Conservation (phyloP, 371 early-diverging fungal species). For the Gilbertella persicaria region DNA sequence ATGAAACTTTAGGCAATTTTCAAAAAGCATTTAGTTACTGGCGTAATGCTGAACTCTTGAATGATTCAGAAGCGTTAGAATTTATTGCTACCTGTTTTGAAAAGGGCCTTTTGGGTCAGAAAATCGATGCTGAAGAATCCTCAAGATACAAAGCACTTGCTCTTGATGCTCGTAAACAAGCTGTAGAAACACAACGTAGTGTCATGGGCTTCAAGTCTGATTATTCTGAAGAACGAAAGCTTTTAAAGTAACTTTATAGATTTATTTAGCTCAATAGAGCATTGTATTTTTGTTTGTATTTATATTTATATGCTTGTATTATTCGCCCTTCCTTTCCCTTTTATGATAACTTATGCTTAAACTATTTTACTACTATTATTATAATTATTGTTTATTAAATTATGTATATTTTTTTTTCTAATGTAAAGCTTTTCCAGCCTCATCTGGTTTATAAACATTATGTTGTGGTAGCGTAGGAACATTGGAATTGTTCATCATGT, state of each 20-base stretch:
- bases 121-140: constrained; percentile 7
- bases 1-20: constrained; percentile 4
- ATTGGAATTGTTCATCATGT: constrained; percentile 9
- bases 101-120: constrained; percentile 16
- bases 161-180: constrained; percentile 21
- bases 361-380: constrained; percentile 2
- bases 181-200: constrained; percentile 23
- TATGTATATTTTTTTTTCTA: neutral
- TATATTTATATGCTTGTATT: neutral
- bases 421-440: constrained; percentile 1
- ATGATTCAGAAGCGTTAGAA: constrained; percentile 26
- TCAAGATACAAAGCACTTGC: constrained; percentile 6
- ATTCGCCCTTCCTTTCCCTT: neutral
- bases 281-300: too few species aligned
- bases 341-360: neutral
- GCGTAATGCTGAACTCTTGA: constrained; percentile 7
- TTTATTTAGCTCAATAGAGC: too few species aligned
- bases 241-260: too few species aligned
- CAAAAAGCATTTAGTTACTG: constrained; percentile 14
- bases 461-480: constrained; percentile 10
- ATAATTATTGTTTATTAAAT: neutral
- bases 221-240: constrained; percentile 23
- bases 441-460: constrained; percentile 24
- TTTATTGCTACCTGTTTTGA: constrained; percentile 14
- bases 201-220: constrained; percentile 25